Base-by-base conservation (phyloP, 2,329 filamentous ascomycete species). In the Phaeoacremonium minimum region DNA sequence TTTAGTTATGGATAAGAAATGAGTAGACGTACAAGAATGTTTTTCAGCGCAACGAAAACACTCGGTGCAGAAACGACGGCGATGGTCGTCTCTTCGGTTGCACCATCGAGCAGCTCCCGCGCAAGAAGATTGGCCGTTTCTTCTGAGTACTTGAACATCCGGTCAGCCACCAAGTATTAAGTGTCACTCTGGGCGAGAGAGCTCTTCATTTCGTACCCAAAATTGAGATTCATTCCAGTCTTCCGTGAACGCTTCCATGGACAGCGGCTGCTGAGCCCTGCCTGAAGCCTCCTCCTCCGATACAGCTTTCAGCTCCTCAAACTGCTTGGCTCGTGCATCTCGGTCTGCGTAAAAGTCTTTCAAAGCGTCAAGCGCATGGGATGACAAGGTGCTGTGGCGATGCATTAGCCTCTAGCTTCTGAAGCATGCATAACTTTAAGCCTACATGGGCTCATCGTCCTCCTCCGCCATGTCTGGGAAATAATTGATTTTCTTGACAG, bases 171-270 rank as follows among this genome's bases (percentile, higher is more conserved):
- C n/a, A n/a, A n/a, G n/a, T n/a, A n/a, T n/a, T n/a, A n/a, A n/a
- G n/a, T n/a, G n/a, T n/a, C n/a, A n/a, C n/a, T n/a, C n/a, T n/a
- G n/a, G n/a, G n/a, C n/a, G n/a, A n/a, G n/a, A n/a, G n/a, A n/a
- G n/a, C n/a, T n/a, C n/a, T n/a, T n/a, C 14, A 22, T 19, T 12
- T 29, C 69, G 28, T 67, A 86, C 81, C 86, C 87, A 93, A 52
- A 93, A 93, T 60, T 91, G 86, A 43, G 77, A 84, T 51, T 83
- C 76, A 52, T 90, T 87, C 87, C 87, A 93, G 58, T 91, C 83
- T 60, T 91, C 87, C 2, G 71, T 69, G 50, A 91, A 93, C 2
- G 74, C 66, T 18, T 85, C 77, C 76, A 91, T 91, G 13, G 64
- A 67, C 37, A 75, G 43, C 28, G 57, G 55, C 19, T 44, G 47